Evolutionary conservation across 1,139 yeast species (phyloP).

Genomic region (Candida glucosophila): DNA sequence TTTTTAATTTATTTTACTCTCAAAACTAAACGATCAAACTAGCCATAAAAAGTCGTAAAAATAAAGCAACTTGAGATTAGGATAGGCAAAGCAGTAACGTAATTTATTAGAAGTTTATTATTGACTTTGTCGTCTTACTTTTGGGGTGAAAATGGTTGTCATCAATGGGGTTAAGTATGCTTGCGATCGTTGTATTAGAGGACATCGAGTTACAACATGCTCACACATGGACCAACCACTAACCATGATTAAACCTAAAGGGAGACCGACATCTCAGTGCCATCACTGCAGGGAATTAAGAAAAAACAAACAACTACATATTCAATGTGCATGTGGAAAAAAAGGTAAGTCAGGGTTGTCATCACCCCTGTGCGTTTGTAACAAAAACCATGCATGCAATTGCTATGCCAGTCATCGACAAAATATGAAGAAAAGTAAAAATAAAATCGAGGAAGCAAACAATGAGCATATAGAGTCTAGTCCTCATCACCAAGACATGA

Average conservation of each 20-base stretch:
- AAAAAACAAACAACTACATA: constrained; percentile 60
- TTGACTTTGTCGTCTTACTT: too few relatives aligned
- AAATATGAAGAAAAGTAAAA: too few relatives aligned
- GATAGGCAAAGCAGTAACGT: too few relatives aligned
- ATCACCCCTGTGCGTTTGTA: constrained; percentile 47
- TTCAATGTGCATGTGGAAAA: constrained; percentile 67
- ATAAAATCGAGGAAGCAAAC: too few relatives aligned
- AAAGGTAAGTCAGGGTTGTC: constrained; percentile 38
- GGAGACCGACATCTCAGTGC: constrained; percentile 91
- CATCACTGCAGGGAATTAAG: constrained; percentile 78
- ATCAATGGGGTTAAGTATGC: constrained; percentile 92
- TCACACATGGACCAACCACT: constrained; percentile 86
- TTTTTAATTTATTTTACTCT: too few relatives aligned
- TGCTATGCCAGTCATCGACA: constrained; percentile 40
- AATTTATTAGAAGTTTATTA: too few relatives aligned
- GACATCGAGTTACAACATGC: constrained; percentile 92
- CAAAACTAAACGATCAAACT: too few relatives aligned
- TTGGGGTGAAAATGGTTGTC: constrained; percentile 75
- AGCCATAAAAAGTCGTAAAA: too few relatives aligned
- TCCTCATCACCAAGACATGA: too few relatives aligned
- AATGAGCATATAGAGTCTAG: too few relatives aligned
- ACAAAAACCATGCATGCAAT: constrained; percentile 48
- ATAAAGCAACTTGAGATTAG: too few relatives aligned
- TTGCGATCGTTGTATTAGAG: constrained; percentile 91
- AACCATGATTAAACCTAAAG: constrained; percentile 91